Base-by-base conservation (phyloP, 768 basidiomycete species). In the Naganishia randhawae region DNA sequence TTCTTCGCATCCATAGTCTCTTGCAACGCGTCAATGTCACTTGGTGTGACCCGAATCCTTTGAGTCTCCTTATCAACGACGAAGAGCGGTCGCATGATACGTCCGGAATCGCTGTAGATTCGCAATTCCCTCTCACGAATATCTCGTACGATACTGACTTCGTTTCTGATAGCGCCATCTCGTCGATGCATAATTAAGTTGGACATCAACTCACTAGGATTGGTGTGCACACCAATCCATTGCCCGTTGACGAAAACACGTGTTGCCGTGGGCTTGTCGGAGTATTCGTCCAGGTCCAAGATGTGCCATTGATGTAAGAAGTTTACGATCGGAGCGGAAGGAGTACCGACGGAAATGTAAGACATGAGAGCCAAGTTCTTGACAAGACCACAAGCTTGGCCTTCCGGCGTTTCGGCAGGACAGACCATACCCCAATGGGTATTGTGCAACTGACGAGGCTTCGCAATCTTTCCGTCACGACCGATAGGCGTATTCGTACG, bases 391-490 rank as follows among this genome's bases (percentile, higher is more conserved):
- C 96, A 99, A 69, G 96, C 96, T 80, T 98, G 96, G 52, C 96
- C 96, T 86, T 99, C 96, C 1, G 96, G 96, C 3, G 96, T 99
- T 80, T 99, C 96, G 42, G 96, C 96, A 50, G 96, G 96, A 77
- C 96, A 99, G 22, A 99, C 96, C 96, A 99, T 98, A 41, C 96
- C 96, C 96, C 96, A 99, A 75, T 99, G 96, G 0, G 96, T 97
- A 76, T 99, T 99, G 80, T 99, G 96, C 65, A 99, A 83, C 75
- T 99, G 96, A 74, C 96, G 96, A 66, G 96, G 96, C 79, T 98
- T 98, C 52, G 96, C 96, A 69, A 98, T 98, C 82, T 99, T 99
- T 66, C 94, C 94, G 80, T 98, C 96, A 68, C 96, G 89, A 65
- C 96, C 96, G 55, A 99, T 86, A 1, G 96, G 96, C 0, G 96